Evolutionary conservation across 768 basidiomycete genomes (phyloP).

Genomic region (Serpula lacrymans): DNA sequence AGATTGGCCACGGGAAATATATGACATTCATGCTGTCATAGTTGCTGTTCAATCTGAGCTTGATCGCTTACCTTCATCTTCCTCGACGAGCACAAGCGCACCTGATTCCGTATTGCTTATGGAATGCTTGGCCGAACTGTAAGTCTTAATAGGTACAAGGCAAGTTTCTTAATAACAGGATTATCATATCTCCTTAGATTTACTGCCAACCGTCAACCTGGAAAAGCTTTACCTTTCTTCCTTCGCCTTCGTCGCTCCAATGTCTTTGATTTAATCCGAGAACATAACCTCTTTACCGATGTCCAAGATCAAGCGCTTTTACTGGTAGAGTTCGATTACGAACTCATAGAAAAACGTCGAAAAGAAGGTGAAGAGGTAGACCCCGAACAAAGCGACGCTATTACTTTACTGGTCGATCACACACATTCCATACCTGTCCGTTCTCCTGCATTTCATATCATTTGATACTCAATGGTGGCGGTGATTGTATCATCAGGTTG

Average conservation of each 20-base stretch:
- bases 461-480: background rate
- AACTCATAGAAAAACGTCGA: constrained; percentile 62
- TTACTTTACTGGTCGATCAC: constrained; percentile 86
- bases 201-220: constrained; percentile 84
- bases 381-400: constrained; percentile 66
- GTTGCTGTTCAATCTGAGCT: constrained; percentile 84
- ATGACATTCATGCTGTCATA: constrained; percentile 83
- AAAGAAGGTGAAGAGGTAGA: constrained; percentile 37
- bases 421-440: constrained; percentile 93
- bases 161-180: no score
- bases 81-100: constrained; percentile 37
- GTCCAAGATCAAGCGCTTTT: constrained; percentile 91
- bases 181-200: constrained; percentile 49
- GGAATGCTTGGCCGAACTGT: constrained; percentile 94
- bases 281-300: constrained; percentile 91
- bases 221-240: constrained; percentile 90
- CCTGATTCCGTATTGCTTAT: constrained; percentile 68
- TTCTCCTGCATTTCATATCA: constrained; percentile 8
- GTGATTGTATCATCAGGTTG: constrained; percentile 49
- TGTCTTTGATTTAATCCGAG: constrained; percentile 92
- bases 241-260: constrained; percentile 81
- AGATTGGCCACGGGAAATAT: constrained; percentile 89
- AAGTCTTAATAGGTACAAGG: constrained; percentile 16
- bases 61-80: constrained; percentile 55
- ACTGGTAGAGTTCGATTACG: constrained; percentile 92